Conservation (phyloP, 306 rosid species). For the Malus sylvestris region DNA sequence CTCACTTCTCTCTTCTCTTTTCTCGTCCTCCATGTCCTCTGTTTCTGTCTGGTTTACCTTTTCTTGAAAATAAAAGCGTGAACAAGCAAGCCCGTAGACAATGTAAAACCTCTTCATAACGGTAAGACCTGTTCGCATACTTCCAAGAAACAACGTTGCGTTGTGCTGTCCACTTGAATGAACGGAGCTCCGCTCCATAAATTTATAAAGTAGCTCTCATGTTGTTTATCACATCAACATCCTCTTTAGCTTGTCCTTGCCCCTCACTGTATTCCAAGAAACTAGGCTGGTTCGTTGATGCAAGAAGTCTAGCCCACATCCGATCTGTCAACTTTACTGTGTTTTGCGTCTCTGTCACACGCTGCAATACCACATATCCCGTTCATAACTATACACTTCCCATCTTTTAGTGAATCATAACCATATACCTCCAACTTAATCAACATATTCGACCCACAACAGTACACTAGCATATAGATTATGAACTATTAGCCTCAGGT, state of each 20-base stretch:
- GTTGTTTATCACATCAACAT: constrained; percentile 18
- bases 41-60: background rate
- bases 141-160: background rate
- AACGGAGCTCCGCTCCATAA: background rate
- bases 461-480: background rate
- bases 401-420: background rate
- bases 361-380: constrained; percentile 40
- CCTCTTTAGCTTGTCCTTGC: constrained; percentile 24
- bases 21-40: background rate
- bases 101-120: background rate
- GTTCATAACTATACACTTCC: background rate
- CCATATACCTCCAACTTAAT: background rate
- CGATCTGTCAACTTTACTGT: constrained; percentile 60
- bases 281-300: constrained; percentile 89
- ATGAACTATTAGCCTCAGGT: background rate
- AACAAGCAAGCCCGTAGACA: background rate
- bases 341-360: constrained; percentile 69
- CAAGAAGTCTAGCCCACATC: constrained; percentile 97
- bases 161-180: background rate
- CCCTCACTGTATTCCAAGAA: constrained; percentile 32
- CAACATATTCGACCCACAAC: background rate
- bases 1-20: background rate
- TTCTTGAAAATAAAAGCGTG: background rate
- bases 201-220: constrained; percentile 20
- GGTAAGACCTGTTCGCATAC: background rate